Evolutionary conservation across 108 stramenopile species (phyloP).

Genomic region (Thalassiosira profunda): DNA sequence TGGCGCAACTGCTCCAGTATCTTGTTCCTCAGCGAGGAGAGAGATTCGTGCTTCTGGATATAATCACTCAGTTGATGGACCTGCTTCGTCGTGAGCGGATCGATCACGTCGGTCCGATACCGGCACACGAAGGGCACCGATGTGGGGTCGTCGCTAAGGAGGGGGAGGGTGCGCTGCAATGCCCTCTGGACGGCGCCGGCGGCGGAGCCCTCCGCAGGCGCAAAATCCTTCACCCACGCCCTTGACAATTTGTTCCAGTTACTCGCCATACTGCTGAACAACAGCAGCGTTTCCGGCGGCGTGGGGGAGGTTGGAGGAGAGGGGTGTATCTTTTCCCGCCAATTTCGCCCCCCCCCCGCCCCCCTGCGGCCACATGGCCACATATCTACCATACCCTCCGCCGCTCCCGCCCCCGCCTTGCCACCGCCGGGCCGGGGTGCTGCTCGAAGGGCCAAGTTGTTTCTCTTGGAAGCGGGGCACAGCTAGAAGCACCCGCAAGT

Average conservation of each 20-base stretch:
- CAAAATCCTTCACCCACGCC: conserved; percentile 26
- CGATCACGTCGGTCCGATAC: conserved; percentile 59
- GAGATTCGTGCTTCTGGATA: conserved; percentile 31
- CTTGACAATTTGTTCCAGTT: conserved; percentile 23
- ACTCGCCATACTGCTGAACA: conserved; percentile 23
- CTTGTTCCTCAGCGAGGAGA: conserved; percentile 46
- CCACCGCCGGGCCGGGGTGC: too few relatives aligned
- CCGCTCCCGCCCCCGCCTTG: too few relatives aligned
- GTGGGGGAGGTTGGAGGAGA: too few relatives aligned
- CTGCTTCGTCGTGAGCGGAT: conserved; percentile 60
- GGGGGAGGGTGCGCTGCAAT: conserved; percentile 45
- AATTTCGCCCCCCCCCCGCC: too few relatives aligned
- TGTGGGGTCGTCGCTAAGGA: conserved; percentile 45
- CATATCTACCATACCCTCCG: too few relatives aligned
- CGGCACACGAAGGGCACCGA: conserved; percentile 74
- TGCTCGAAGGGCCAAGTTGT: too few relatives aligned
- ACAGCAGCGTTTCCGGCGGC: conserved; percentile 2
- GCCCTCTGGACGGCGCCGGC: conserved; percentile 7
- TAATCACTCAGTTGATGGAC: conserved; percentile 52
- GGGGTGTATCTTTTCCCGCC: too few relatives aligned
- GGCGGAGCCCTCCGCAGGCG: background rate
- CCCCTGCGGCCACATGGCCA: too few relatives aligned
- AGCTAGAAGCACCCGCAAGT: too few relatives aligned
- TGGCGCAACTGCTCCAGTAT: conserved; percentile 32
- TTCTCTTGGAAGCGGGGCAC: too few relatives aligned